Percentiles rank a stretch among this genome's conserved stretches.
These are phyloP conservation scores for Plasmodium gallinaceum DNA, from an alignment of 169 alveolate species.

Conservation along the genomic window DNA sequence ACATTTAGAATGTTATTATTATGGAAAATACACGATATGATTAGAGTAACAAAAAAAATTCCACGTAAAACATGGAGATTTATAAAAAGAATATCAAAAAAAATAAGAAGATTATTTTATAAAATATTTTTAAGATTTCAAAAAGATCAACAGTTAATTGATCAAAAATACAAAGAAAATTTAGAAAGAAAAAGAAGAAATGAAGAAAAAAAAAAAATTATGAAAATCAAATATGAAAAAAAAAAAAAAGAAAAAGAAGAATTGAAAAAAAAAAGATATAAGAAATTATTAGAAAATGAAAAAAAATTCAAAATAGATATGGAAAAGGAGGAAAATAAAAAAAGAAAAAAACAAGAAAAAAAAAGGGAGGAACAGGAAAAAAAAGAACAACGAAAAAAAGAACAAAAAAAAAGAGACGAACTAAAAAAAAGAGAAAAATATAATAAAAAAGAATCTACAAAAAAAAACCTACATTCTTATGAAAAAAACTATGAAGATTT, in stretches of 20 bases:
- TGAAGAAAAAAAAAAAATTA: slow-evolving; percentile 20
- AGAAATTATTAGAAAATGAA: slow-evolving; percentile 22
- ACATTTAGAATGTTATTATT: not conserved
- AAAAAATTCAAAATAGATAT: slow-evolving; percentile 15
- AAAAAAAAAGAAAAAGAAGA: slow-evolving; percentile 27
- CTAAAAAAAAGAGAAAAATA: not conserved
- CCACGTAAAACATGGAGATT: not conserved
- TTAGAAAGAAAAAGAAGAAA: slow-evolving; percentile 10
- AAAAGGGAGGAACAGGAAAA: not conserved
- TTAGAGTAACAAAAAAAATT: not conserved
- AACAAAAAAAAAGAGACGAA: not conserved
- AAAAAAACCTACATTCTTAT: not conserved
- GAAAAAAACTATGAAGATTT: not conserved
- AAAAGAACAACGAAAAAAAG: not conserved
- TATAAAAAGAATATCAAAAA: not conserved
- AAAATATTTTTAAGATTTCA: not conserved
- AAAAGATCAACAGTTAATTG: slow-evolving; percentile 17
- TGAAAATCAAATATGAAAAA: slow-evolving; percentile 9
- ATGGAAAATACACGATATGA: slow-evolving; percentile 28
- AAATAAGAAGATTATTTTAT: not conserved
- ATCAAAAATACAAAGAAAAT: slow-evolving; percentile 2
- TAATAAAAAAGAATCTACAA: not conserved
- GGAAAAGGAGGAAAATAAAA: not conserved
- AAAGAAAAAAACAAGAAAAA: not conserved
- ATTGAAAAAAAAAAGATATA: slow-evolving; percentile 17